These are phyloP conservation scores for Trichoderma sp. DNA, from an alignment of 2,329 filamentous ascomycete genomes.

Conservation along the genomic window DNA sequence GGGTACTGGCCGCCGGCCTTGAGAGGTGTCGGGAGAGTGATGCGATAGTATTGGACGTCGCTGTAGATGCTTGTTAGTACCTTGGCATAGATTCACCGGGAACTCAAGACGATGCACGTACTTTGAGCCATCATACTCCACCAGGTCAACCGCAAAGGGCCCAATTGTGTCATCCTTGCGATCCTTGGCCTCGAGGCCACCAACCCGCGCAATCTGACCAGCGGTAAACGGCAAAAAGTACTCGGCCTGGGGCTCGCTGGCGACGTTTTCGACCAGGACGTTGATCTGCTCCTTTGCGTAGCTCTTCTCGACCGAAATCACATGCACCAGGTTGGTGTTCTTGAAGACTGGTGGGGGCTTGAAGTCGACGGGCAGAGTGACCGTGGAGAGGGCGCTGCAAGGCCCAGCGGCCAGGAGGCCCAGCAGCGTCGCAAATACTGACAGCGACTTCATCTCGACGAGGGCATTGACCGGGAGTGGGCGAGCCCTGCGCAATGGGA, in stretches of 20 bases:
- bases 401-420: constrained; percentile 58
- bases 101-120: constrained; percentile 36
- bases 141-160: constrained; percentile 69
- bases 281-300: constrained; percentile 91
- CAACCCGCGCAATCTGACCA: constrained; percentile 73
- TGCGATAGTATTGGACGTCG: constrained; percentile 78
- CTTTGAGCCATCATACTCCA: constrained; percentile 66
- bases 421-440: constrained; percentile 60
- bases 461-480: constrained; percentile 40
- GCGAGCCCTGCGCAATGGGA: constrained; percentile 34
- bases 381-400: constrained; percentile 54
- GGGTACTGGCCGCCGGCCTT: constrained; percentile 78
- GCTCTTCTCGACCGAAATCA: constrained; percentile 89
- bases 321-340: constrained; percentile 87
- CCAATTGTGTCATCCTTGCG: constrained; percentile 75
- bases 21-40: constrained; percentile 76
- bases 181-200: constrained; percentile 88
- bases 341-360: constrained; percentile 89
- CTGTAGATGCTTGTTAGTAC: constrained; percentile 46
- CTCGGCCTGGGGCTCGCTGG: constrained; percentile 75
- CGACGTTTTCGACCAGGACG: constrained; percentile 89
- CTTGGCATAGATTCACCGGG: background rate
- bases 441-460: constrained; percentile 46
- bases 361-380: constrained; percentile 67
- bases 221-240: constrained; percentile 89